phyloP scores from a whole-genome alignment of 805 yeast species.

The Nadsonia fulvescens region DNA sequence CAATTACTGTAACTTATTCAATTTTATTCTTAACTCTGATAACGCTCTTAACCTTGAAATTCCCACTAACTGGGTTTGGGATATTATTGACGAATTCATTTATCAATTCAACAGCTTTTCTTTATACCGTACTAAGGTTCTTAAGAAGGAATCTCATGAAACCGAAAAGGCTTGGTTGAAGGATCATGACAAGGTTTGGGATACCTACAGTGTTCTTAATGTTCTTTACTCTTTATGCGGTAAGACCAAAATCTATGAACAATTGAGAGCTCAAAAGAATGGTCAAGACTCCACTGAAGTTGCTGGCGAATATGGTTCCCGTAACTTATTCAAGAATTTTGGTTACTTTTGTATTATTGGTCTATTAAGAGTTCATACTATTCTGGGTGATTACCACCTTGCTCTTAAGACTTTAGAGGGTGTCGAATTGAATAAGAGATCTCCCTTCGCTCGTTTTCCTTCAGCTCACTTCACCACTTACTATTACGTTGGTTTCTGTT shows the following conservation, averaged over 20 bases:
- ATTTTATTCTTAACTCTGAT: constrained; percentile 25
- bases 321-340: constrained; percentile 26
- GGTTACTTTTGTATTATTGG: constrained; percentile 34
- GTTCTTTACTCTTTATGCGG: constrained; percentile 30
- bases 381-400: constrained; percentile 30
- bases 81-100: constrained; percentile 33
- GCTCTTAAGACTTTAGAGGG: constrained; percentile 31
- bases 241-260: constrained; percentile 24
- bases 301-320: constrained; percentile 28
- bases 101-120: constrained; percentile 31
- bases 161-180: constrained; percentile 22
- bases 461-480: constrained; percentile 33
- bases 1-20: constrained; percentile 31
- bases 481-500: constrained; percentile 33
- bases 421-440: constrained; percentile 28
- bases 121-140: constrained; percentile 22
- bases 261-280: constrained; percentile 18
- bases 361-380: constrained; percentile 29
- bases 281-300: constrained; percentile 17
- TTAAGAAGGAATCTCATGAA: constrained; percentile 16
- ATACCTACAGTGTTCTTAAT: constrained; percentile 28
- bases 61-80: constrained; percentile 34
- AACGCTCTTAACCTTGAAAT: constrained; percentile 29
- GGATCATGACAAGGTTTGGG: constrained; percentile 27
- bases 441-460: constrained; percentile 29